Evolutionary conservation across 306 rosid species (phyloP).

Genomic region (Lupinus albus): DNA sequence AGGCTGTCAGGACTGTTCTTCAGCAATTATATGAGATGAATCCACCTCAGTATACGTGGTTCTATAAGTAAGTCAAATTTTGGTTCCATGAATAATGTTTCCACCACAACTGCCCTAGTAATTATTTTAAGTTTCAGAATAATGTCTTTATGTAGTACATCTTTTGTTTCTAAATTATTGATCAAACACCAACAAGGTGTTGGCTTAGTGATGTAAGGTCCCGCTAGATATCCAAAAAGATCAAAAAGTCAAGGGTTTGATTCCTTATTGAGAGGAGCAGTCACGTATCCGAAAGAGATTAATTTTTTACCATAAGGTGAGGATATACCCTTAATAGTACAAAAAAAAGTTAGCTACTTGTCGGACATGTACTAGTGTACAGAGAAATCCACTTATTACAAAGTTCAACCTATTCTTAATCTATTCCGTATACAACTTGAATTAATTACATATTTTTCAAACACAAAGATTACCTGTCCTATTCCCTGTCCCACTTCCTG

Average conservation of each 20-base stretch:
- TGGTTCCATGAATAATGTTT: conserved; percentile 14
- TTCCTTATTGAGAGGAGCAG: too few species aligned
- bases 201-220: too few species aligned
- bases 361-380: background rate
- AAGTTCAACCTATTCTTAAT: background rate
- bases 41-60: conserved; percentile 85
- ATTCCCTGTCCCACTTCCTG: too few species aligned
- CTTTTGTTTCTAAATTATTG: conserved; percentile 11
- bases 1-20: conserved; percentile 96
- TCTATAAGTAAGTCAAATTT: conserved; percentile 74
- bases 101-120: conserved; percentile 8
- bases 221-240: too few species aligned
- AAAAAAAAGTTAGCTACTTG: background rate
- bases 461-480: too few species aligned
- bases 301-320: too few species aligned
- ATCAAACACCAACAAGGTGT: too few species aligned
- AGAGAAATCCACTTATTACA: background rate
- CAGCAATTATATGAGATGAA: conserved; percentile 94
- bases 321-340: too few species aligned
- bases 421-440: background rate
- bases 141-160: background rate
- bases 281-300: too few species aligned
- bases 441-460: background rate
- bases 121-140: conserved; percentile 13
- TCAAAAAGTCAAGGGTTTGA: too few species aligned